These are phyloP conservation scores for Cladophialophora immunda DNA, from an alignment of 2,329 filamentous ascomycete species.

Conservation along the genomic window DNA sequence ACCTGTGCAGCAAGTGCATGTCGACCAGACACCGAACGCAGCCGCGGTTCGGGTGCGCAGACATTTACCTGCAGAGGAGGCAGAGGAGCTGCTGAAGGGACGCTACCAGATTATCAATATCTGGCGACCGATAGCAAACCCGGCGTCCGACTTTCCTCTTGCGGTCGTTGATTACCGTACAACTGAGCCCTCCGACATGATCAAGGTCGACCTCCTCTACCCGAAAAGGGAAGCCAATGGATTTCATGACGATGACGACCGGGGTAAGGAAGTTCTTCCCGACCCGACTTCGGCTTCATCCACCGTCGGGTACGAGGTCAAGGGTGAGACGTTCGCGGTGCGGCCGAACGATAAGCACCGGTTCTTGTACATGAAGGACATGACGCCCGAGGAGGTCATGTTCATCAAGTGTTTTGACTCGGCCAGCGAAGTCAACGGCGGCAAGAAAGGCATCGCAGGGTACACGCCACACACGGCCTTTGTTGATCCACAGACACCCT, in stretches of 20 bases:
- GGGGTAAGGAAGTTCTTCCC: slow-evolving; percentile 66
- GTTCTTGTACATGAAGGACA: slow-evolving; percentile 74
- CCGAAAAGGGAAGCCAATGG: slow-evolving; percentile 62
- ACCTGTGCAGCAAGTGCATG: slow-evolving; percentile 75
- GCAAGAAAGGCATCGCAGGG: slow-evolving; percentile 55
- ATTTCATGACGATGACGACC: slow-evolving; percentile 59
- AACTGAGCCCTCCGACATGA: slow-evolving; percentile 65
- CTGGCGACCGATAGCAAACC: slow-evolving; percentile 71
- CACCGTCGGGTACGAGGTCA: slow-evolving; percentile 68
- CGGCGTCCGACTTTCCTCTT: slow-evolving; percentile 72
- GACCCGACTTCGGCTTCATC: slow-evolving; percentile 57
- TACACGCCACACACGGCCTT: slow-evolving; percentile 65
- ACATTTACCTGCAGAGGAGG: slow-evolving; percentile 65
- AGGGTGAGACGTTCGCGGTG: slow-evolving; percentile 70
- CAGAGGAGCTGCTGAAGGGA: slow-evolving; percentile 63
- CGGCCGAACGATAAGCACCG: slow-evolving; percentile 65
- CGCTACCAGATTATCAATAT: slow-evolving; percentile 76
- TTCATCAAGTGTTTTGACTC: slow-evolving; percentile 67
- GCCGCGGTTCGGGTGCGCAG: slow-evolving; percentile 69
- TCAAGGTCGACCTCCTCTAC: slow-evolving; percentile 70
- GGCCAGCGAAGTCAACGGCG: slow-evolving; percentile 48
- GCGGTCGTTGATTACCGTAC: slow-evolving; percentile 73
- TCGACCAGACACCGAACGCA: slow-evolving; percentile 73
- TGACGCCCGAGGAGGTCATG: slow-evolving; percentile 66
- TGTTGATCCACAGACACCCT: slow-evolving; percentile 62